These are phyloP conservation scores for Epichloe amarillans DNA, from an alignment of 2,329 filamentous ascomycete species.

Conservation along the genomic window DNA sequence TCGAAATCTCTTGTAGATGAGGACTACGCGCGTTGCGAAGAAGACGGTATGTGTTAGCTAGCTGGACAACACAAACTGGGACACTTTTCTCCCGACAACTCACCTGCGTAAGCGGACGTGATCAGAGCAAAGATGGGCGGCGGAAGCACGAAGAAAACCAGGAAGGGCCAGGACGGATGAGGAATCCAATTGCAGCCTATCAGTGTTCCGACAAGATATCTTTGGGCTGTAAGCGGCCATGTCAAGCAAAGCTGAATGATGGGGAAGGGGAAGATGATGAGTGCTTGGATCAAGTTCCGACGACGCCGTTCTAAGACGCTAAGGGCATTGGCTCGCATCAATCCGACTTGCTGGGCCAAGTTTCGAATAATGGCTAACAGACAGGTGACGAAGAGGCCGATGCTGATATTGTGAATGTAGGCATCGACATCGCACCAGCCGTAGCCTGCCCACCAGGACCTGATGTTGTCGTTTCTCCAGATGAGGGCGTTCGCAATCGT, in stretches of 20 bases:
- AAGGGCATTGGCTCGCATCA: slow-evolving; percentile 27
- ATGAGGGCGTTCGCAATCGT: slow-evolving; percentile 37
- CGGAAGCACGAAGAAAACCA: slow-evolving; percentile 35
- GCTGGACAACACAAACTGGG: background rate
- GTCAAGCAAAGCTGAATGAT: slow-evolving; percentile 34
- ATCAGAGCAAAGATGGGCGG: slow-evolving; percentile 28
- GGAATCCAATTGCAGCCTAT: slow-evolving; percentile 34
- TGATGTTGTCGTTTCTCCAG: slow-evolving; percentile 39
- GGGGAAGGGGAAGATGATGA: slow-evolving; percentile 42
- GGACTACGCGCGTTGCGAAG: slow-evolving; percentile 16
- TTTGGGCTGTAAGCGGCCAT: slow-evolving; percentile 31
- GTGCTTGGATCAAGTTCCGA: slow-evolving; percentile 31
- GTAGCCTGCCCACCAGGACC: slow-evolving; percentile 35
- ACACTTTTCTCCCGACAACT: background rate
- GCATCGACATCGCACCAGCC: slow-evolving; percentile 41
- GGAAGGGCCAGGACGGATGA: slow-evolving; percentile 32
- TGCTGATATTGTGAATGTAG: slow-evolving; percentile 32
- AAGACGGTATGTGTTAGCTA: background rate
- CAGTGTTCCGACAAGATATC: slow-evolving; percentile 37
- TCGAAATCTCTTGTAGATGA: slow-evolving; percentile 35
- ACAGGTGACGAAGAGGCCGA: slow-evolving; percentile 35
- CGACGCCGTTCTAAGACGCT: slow-evolving; percentile 27
- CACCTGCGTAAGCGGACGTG: slow-evolving; percentile 35
- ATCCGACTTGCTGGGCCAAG: slow-evolving; percentile 35
- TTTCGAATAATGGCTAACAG: slow-evolving; percentile 42